Evolutionary conservation across 805 yeast species (phyloP), one percentile per base, ranked within the genome.

Genomic region (Cyberlindnera galapagoensis): DNA sequence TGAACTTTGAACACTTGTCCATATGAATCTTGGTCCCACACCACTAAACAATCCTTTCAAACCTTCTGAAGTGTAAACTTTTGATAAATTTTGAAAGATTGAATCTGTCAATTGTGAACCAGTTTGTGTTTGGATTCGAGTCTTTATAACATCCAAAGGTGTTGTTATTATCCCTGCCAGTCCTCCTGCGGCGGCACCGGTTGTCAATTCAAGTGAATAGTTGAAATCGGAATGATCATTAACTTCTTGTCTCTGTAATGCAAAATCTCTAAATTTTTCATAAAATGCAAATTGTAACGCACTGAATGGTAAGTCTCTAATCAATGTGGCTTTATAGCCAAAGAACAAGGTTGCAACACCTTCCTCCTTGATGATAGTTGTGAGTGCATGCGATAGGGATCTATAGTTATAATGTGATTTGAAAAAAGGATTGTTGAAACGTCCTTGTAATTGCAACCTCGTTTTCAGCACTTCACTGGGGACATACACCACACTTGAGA

Each of bases 161-260:
- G 97, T 88, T 0, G 97, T 88, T 14, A 88, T 50, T 1, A 74
- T 68, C 2, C 97, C 97, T 1, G 96, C 94, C 18, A 87, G 59
- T 0, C 95, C 95, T 44, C 97, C 97, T 3, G 98, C 97, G 0
- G 85, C 77, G 1, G 96, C 97, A 34, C 99, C 99, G 0, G 96
- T 87, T 10, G 71, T 39, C 18, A 92, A 62, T 57, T 92, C 98
- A 24, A 70, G 56, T 5, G 65, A 33, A 7, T 80, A 57, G 1
- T 80, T 70, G 33, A 83, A 56, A 28, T 73, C 76, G 13, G 60
- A 55, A n/a, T 40, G 49, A 21, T 42, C 38, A 33, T 63, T 43
- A 10, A 44, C 35, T 3, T 44, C 45, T 26, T 60, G 64, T 9
- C 64, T 33, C 4, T 38, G 31, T 38, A 63, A 76, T 1, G 90